Percentiles rank a stretch among this genome's conserved stretches.
phyloP scores from a whole-genome alignment of 73 alveolate species.

The Paramecium sonneborni region DNA sequence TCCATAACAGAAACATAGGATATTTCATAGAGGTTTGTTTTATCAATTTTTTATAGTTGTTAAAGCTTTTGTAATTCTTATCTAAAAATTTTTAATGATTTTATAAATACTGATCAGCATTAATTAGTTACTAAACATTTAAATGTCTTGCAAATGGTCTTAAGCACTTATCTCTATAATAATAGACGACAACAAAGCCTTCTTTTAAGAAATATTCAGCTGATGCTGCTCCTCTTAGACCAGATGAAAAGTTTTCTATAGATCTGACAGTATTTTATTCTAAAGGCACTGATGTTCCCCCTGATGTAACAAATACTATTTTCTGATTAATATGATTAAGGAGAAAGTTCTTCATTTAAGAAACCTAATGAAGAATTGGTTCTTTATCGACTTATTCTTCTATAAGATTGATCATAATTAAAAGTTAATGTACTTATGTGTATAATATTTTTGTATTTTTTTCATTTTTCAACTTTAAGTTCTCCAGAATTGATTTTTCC shows the following conservation, averaged over 20 bases:
- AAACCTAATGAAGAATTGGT: background rate
- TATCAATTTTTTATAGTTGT: background rate
- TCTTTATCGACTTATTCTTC: background rate
- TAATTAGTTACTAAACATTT: background rate
- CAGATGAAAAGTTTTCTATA: slow-evolving; percentile 88
- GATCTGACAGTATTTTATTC: slow-evolving; percentile 84
- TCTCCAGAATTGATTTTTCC: slow-evolving; percentile 66
- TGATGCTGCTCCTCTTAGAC: slow-evolving; percentile 83
- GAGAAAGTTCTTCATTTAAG: background rate
- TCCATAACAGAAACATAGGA: background rate
- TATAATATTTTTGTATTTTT: background rate
- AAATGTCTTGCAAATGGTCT: slow-evolving; percentile 14
- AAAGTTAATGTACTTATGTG: slow-evolving; percentile 39
- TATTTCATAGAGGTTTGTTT: background rate
- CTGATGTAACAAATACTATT: slow-evolving; percentile 79
- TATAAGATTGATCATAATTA: slow-evolving; percentile 11
- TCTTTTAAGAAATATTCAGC: slow-evolving; percentile 65
- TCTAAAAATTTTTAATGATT: background rate
- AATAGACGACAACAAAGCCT: slow-evolving; percentile 1
- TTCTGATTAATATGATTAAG: background rate
- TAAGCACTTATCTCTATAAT: slow-evolving; percentile 8
- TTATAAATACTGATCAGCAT: background rate
- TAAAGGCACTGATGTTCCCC: slow-evolving; percentile 89
- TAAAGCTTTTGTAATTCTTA: background rate
- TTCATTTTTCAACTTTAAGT: slow-evolving; percentile 36